A percentile compares a stretch with the other conserved stretches of the same genome.
phyloP scores from a whole-genome alignment of 2,329 filamentous ascomycete genomes.

The Alternaria sp. region DNA sequence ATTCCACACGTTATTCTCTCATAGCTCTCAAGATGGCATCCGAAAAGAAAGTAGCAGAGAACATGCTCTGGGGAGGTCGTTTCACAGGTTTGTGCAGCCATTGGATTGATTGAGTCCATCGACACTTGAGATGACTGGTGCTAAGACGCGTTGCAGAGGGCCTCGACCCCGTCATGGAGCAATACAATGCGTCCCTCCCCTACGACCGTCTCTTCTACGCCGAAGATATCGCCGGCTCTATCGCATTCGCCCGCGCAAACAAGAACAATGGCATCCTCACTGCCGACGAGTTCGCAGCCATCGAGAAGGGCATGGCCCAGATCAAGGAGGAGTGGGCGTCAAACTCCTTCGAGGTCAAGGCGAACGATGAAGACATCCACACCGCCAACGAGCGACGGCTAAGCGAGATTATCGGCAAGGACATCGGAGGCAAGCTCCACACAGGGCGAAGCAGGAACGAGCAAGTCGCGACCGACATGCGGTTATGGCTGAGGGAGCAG shows the following conservation, averaged over 20 bases:
- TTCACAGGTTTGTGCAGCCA: constrained; percentile 24
- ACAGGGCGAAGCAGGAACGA: constrained; percentile 88
- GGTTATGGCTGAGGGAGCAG: constrained; percentile 82
- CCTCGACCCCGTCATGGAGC: constrained; percentile 83
- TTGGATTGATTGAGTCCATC: background rate
- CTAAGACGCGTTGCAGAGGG: constrained; percentile 62
- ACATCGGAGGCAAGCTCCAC: constrained; percentile 86
- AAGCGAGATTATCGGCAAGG: constrained; percentile 85
- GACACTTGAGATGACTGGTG: background rate
- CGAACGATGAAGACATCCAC: constrained; percentile 62
- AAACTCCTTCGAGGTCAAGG: constrained; percentile 55
- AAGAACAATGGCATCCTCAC: constrained; percentile 76
- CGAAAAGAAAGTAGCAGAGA: constrained; percentile 46
- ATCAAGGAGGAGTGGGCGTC: constrained; percentile 60
- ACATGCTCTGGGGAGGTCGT: constrained; percentile 49
- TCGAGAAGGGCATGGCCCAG: constrained; percentile 72
- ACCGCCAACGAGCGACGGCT: constrained; percentile 61
- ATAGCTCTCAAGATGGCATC: constrained; percentile 34
- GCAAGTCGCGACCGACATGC: constrained; percentile 89
- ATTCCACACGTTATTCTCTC: background rate
- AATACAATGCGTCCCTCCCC: constrained; percentile 82
- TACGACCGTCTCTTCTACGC: constrained; percentile 80
- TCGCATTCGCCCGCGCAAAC: constrained; percentile 84
- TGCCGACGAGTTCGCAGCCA: constrained; percentile 72
- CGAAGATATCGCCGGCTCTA: constrained; percentile 79